Base-by-base conservation (phyloP, 805 yeast species). In the Ogataea pini region DNA sequence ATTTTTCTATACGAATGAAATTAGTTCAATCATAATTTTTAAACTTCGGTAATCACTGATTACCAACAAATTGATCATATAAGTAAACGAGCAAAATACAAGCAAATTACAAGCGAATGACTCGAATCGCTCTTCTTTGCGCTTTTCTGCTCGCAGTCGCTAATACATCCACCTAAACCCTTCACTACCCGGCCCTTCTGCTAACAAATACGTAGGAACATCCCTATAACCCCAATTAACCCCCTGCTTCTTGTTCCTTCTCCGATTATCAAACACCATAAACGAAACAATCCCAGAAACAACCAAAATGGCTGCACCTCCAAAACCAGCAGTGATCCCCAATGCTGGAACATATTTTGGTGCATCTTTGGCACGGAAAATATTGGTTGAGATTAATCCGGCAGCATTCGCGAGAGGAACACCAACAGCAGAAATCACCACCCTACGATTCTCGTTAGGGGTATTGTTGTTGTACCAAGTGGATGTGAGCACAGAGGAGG, bases 371-470 rank as follows among this genome's bases (percentile, higher is more conserved):
- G 76, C 57, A 48, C 77, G 65, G 62, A 79, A 79, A 36, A 79
- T 73, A 52, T 72, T 78, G 20, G 80, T 71, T 4, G 83, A 72
- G 41, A 79, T 75, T 48, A 79, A 72, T 47, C 83, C 83, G 37
- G 82, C 82, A 34, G 78, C 73, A 54, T 79, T 79, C 17, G 82
- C 83, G 47, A 78, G 68, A 3, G 82, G 82, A 54, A 79, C 74
- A 38, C 78, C 79, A 16, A 75, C 71, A 4, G 79, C 75, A 5
- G 77, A 68, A 36, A 76, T 61, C 17, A 74, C 76, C 9, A 72
- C 78, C 47, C 80, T 69, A 37, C 77, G 62, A 44, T 69, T 71
- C 45, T 68, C 73, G 46, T 73, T 72, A 4, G 79, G 78, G 2
- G 73, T 73, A 33, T 76, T 76, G 57, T 76, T 76, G 46, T 71